Evolutionary conservation across 2,329 filamentous ascomycete species (phyloP).

Genomic region (Monosporascus sp.): DNA sequence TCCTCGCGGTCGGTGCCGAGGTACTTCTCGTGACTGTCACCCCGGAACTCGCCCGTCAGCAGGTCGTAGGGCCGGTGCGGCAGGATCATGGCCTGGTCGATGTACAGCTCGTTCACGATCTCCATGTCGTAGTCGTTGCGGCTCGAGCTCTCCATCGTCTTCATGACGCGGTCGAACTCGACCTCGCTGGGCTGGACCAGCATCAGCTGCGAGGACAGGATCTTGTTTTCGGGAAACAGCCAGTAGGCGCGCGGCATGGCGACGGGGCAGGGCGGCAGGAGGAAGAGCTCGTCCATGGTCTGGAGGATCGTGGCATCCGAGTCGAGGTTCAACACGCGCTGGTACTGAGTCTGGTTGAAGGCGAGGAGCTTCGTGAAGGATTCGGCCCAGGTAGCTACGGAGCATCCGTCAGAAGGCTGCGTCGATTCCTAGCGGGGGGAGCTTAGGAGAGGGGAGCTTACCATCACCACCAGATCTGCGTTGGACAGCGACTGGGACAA

Average conservation of each 20-base stretch:
- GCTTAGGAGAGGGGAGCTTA: constrained; percentile 15
- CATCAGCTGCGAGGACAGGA: constrained; percentile 57
- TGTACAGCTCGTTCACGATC: constrained; percentile 58
- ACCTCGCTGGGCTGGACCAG: constrained; percentile 52
- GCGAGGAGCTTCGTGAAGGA: constrained; percentile 64
- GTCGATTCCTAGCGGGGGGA: neutral
- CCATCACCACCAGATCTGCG: constrained; percentile 29
- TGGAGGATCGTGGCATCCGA: constrained; percentile 60
- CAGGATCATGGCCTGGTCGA: constrained; percentile 52
- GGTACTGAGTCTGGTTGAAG: constrained; percentile 61
- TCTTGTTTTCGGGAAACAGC: constrained; percentile 48
- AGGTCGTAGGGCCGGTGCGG: constrained; percentile 60
- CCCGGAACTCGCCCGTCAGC: constrained; percentile 58
- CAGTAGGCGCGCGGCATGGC: constrained; percentile 71
- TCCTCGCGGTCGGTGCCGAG: constrained; percentile 33
- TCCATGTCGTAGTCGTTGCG: constrained; percentile 59
- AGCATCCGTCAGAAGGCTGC: neutral
- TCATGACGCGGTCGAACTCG: constrained; percentile 40
- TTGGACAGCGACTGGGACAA: constrained; percentile 37
- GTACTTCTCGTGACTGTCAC: constrained; percentile 40
- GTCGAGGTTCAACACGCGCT: constrained; percentile 46
- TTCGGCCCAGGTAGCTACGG: constrained; percentile 51
- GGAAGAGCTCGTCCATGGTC: constrained; percentile 66
- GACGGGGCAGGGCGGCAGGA: constrained; percentile 53
- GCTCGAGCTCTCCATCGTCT: constrained; percentile 26